Percentiles rank a stretch among this genome's conserved stretches.
phyloP scores from a whole-genome alignment of 768 basidiomycete species.

The Tulasnella sp. region DNA sequence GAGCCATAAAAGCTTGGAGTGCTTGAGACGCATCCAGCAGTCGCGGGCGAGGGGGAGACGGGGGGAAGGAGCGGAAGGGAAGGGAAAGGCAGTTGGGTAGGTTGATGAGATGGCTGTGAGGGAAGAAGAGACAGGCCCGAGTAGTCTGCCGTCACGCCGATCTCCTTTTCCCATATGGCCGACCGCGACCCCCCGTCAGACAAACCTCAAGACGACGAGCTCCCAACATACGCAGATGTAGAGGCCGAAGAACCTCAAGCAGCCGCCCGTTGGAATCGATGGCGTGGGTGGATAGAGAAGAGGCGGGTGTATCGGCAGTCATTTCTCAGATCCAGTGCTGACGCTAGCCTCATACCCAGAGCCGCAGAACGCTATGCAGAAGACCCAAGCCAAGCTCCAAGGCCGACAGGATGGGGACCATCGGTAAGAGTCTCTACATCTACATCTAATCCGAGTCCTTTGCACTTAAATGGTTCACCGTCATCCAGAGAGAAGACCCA shows the following conservation, averaged over 20 bases:
- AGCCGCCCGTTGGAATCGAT: conserved; percentile 41
- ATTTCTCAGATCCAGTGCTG: conserved; percentile 19
- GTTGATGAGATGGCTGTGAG: conserved; percentile 8
- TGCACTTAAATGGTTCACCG: neutral
- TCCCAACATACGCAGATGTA: conserved; percentile 81
- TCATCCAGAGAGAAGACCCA: neutral
- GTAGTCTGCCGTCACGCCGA: neutral
- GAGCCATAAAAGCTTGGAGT: conserved; percentile 2
- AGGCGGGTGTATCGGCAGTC: conserved; percentile 45
- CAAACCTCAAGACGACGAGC: conserved; percentile 47
- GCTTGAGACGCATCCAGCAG: conserved; percentile 25
- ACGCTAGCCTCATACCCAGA: conserved; percentile 41
- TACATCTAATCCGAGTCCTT: conserved; percentile 16
- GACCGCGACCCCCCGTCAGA: neutral
- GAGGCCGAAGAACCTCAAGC: conserved; percentile 55
- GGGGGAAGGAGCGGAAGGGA: conserved; percentile 15
- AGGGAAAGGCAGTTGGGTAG: neutral
- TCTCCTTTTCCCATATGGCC: conserved; percentile 23
- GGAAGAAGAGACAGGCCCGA: neutral
- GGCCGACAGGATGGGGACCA: conserved; percentile 69
- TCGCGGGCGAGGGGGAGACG: neutral
- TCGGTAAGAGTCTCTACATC: conserved; percentile 37
- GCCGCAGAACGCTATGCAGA: conserved; percentile 80
- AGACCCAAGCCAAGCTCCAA: conserved; percentile 54
- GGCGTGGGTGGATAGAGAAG: conserved; percentile 87